Evolutionary conservation across 345 rosid species (phyloP).

Genomic region (Melaleuca alternifolia): DNA sequence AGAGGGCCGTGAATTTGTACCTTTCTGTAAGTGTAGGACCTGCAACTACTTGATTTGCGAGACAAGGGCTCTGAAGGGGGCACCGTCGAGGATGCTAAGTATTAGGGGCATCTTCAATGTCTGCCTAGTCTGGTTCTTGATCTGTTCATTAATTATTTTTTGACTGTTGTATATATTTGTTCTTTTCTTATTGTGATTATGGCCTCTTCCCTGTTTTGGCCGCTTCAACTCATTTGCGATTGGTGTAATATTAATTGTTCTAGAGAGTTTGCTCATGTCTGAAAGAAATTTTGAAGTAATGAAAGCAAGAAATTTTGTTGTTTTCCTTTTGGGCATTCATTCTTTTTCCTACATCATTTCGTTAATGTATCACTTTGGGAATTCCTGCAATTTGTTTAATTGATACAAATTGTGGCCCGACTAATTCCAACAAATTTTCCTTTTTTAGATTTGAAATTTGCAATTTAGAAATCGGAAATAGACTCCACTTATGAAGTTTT

Average conservation of each 20-base stretch:
- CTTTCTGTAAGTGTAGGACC: neutral
- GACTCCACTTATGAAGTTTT: too few relatives aligned
- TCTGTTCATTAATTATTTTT: neutral
- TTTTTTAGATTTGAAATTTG: too few relatives aligned
- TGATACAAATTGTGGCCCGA: too few relatives aligned
- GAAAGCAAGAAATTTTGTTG: neutral
- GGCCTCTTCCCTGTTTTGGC: neutral
- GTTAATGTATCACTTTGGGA: too few relatives aligned
- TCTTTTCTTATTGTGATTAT: slow-evolving; percentile 1
- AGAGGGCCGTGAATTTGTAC: neutral
- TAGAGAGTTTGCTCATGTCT: neutral
- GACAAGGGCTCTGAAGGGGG: neutral
- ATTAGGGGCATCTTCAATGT: slow-evolving; percentile 19
- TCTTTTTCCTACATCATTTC: neutral
- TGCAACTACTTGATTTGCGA: neutral
- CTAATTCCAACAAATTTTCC: too few relatives aligned
- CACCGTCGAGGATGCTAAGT: slow-evolving; percentile 17
- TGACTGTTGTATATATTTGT: neutral
- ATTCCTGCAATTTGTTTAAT: too few relatives aligned
- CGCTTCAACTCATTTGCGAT: neutral
- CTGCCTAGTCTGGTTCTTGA: slow-evolving; percentile 1
- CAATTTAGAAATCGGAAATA: too few relatives aligned
- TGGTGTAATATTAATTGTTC: neutral
- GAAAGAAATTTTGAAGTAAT: neutral
- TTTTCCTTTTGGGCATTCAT: neutral